These are phyloP conservation scores for Alternaria rosae DNA, from an alignment of 2,329 filamentous ascomycete genomes.

Conservation along the genomic window DNA sequence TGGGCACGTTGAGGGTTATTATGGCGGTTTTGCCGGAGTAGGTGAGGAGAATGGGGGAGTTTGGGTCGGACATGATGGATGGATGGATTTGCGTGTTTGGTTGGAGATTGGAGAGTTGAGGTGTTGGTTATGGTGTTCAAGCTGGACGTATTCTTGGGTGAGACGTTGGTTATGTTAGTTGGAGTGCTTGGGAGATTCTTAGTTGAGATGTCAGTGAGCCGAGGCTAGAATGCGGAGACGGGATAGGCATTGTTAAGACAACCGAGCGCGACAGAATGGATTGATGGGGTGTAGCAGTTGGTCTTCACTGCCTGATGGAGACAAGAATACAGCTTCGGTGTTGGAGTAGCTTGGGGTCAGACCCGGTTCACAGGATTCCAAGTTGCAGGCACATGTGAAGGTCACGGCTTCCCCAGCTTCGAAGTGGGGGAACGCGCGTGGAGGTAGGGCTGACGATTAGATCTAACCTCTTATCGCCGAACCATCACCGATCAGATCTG, in stretches of 20 bases:
- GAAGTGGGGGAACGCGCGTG: slow-evolving; percentile 3
- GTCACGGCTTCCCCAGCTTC: slow-evolving; percentile 3
- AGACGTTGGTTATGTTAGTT: slow-evolving; percentile 16
- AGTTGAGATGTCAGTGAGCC: slow-evolving; percentile 16
- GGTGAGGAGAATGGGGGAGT: slow-evolving; percentile 60
- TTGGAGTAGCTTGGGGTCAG: too few species aligned
- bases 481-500: slow-evolving; percentile 13
- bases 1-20: slow-evolving; percentile 83
- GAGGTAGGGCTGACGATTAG: slow-evolving; percentile 13
- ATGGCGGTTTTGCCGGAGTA: slow-evolving; percentile 77
- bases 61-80: slow-evolving; percentile 52
- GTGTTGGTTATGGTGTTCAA: neutral
- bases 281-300: neutral
- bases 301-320: neutral
- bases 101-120: neutral
- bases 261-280: neutral
- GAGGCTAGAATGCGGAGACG: slow-evolving; percentile 33
- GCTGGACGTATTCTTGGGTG: slow-evolving; percentile 9
- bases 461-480: slow-evolving; percentile 5
- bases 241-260: neutral
- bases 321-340: too few species aligned
- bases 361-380: neutral
- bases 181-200: neutral
- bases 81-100: neutral
- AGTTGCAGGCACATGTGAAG: slow-evolving; percentile 4